Evolutionary conservation across 164 flowering plant genomes (phyloP).

Genomic region (Nymphaea colorata): DNA sequence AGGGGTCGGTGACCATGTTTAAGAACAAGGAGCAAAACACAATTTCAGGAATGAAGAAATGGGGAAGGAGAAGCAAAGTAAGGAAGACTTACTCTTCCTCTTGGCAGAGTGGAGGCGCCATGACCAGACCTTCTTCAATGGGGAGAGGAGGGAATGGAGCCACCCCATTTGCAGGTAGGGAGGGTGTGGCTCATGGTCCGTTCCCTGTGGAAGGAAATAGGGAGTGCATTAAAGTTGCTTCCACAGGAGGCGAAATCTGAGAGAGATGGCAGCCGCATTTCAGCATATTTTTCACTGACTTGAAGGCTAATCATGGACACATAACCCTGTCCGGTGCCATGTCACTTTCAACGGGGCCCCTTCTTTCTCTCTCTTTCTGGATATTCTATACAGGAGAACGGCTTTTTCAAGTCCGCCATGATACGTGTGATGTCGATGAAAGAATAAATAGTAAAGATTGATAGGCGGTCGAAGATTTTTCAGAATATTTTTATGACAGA

Average conservation of each 20-base stretch:
- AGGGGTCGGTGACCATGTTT: background rate
- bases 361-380: too few species aligned
- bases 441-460: too few species aligned
- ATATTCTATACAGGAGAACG: too few species aligned
- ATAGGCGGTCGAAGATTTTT: too few species aligned
- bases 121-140: slow-evolving; percentile 50
- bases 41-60: background rate
- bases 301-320: slow-evolving; percentile 3
- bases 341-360: background rate
- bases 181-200: background rate
- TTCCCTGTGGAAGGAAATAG: background rate
- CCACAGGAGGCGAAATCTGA: background rate
- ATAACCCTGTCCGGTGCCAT: background rate
- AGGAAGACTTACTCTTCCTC: slow-evolving; percentile 23
- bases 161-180: slow-evolving; percentile 34
- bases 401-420: too few species aligned
- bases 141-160: slow-evolving; percentile 49
- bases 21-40: background rate
- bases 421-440: too few species aligned
- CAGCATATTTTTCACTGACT: slow-evolving; percentile 1
- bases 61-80: background rate
- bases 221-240: background rate
- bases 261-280: background rate
- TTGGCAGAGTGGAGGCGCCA: slow-evolving; percentile 30
- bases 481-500: too few species aligned